These are phyloP conservation scores for Psophocarpus tetragonolobus DNA, from an alignment of 306 rosid species.

Conservation along the genomic window DNA sequence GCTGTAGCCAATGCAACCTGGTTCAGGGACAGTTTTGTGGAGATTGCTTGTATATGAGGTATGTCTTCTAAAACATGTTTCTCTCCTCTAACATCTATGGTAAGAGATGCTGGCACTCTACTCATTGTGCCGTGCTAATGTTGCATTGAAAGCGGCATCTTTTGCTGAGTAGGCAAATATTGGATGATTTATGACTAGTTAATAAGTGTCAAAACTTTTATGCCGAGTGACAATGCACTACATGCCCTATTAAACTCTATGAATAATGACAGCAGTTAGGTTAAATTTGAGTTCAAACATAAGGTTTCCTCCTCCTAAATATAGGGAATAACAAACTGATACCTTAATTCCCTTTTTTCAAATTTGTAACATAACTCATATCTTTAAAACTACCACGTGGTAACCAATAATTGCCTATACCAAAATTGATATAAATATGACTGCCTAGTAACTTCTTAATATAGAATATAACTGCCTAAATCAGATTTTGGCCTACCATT, in stretches of 20 bases:
- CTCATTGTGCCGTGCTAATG: not conserved
- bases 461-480: not conserved
- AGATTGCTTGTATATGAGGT: conserved; percentile 98
- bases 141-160: not conserved
- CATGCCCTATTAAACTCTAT: not conserved
- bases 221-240: not conserved
- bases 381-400: no score
- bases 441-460: not conserved
- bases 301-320: not conserved
- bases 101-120: conserved; percentile 12
- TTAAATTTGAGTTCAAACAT: not conserved
- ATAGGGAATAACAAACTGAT: not conserved
- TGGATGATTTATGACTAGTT: not conserved
- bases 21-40: conserved; percentile 96
- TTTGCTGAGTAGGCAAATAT: not conserved
- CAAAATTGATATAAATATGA: not conserved
- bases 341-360: not conserved
- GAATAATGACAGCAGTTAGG: not conserved
- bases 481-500: not conserved
- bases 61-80: conserved; percentile 27
- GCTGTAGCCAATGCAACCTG: conserved; percentile 68
- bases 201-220: not conserved
- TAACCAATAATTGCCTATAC: not conserved
- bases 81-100: conserved; percentile 5
- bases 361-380: not conserved